Evolutionary conservation across 2,329 filamentous ascomycete genomes (phyloP).

Genomic region (Beauveria medogensis): DNA sequence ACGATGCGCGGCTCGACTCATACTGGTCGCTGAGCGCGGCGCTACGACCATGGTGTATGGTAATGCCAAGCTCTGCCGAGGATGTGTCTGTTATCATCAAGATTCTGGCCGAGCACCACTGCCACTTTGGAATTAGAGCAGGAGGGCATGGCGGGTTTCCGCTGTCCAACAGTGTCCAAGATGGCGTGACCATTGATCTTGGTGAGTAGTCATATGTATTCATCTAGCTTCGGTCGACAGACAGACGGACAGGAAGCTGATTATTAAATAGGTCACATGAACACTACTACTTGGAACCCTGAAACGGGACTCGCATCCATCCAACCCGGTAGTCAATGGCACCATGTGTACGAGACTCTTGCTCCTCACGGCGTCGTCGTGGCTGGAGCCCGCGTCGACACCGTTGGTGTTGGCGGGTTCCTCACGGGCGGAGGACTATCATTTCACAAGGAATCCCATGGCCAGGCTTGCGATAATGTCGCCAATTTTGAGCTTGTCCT

Average conservation of each 20-base stretch:
- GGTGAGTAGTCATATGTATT: background rate
- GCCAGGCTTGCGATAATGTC: constrained; percentile 35
- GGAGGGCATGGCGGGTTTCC: constrained; percentile 13
- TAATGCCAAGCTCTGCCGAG: constrained; percentile 16
- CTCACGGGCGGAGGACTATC: constrained; percentile 29
- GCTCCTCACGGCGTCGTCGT: constrained; percentile 24
- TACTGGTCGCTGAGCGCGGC: constrained; percentile 19
- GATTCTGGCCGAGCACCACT: constrained; percentile 9
- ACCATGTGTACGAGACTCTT: constrained; percentile 28
- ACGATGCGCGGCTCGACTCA: constrained; percentile 15
- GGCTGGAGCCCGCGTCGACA: constrained; percentile 27
- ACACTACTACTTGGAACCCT: constrained; percentile 21
- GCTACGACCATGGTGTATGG: constrained; percentile 19
- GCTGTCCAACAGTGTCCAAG: constrained; percentile 9
- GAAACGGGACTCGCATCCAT: constrained; percentile 23
- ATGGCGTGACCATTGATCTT: constrained; percentile 13
- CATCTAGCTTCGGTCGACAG: background rate
- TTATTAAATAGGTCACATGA: constrained; percentile 17
- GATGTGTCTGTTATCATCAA: constrained; percentile 16
- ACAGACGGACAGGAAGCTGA: background rate
- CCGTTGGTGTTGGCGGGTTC: constrained; percentile 29
- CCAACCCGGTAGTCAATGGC: constrained; percentile 29
- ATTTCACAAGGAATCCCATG: constrained; percentile 25
- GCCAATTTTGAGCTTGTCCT: constrained; percentile 36
- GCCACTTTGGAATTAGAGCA: constrained; percentile 15